phyloP scores from a whole-genome alignment of 441 rosid species.

The Melastoma candidum region DNA sequence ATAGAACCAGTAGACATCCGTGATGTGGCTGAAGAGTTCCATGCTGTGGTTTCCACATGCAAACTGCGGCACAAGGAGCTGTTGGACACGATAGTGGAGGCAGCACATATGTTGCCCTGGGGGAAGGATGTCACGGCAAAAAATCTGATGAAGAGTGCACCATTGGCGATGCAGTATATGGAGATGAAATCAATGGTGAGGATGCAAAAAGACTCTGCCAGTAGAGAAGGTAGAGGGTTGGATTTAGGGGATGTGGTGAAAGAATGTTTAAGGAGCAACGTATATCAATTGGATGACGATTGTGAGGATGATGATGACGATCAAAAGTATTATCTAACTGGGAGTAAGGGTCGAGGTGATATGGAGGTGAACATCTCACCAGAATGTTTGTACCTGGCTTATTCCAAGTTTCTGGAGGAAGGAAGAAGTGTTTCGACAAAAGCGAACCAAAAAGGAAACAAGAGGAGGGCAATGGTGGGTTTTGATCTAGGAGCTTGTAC shows the following conservation, averaged over 20 bases:
- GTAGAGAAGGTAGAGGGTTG: slow-evolving; percentile 15
- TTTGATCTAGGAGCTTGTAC: slow-evolving; percentile 19
- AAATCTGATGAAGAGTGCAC: slow-evolving; percentile 60
- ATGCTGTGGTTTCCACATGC: slow-evolving; percentile 33
- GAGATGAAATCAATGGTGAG: slow-evolving; percentile 59
- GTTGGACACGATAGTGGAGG: slow-evolving; percentile 51
- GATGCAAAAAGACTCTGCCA: slow-evolving; percentile 10
- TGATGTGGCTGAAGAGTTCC: slow-evolving; percentile 37
- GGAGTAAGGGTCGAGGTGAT: slow-evolving; percentile 8
- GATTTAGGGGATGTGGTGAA: slow-evolving; percentile 38
- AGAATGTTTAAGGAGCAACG: slow-evolving; percentile 44
- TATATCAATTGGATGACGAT: slow-evolving; percentile 20
- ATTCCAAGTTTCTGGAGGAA: slow-evolving; percentile 31
- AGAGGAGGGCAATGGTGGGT: slow-evolving; percentile 10
- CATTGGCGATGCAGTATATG: slow-evolving; percentile 52
- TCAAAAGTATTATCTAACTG: slow-evolving; percentile 25
- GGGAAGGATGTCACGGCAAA: slow-evolving; percentile 62
- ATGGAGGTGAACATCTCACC: slow-evolving; percentile 31
- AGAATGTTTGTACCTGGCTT: slow-evolving; percentile 38
- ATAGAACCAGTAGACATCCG: slow-evolving; percentile 35
- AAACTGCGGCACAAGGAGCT: slow-evolving; percentile 55
- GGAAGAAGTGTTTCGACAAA: slow-evolving; percentile 8
- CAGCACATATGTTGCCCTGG: slow-evolving; percentile 75
- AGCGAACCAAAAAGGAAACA: slow-evolving; percentile 16
- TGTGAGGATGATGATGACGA: slow-evolving; percentile 16